Base-by-base conservation (phyloP, 306 rosid species). In the Trifolium repens region DNA sequence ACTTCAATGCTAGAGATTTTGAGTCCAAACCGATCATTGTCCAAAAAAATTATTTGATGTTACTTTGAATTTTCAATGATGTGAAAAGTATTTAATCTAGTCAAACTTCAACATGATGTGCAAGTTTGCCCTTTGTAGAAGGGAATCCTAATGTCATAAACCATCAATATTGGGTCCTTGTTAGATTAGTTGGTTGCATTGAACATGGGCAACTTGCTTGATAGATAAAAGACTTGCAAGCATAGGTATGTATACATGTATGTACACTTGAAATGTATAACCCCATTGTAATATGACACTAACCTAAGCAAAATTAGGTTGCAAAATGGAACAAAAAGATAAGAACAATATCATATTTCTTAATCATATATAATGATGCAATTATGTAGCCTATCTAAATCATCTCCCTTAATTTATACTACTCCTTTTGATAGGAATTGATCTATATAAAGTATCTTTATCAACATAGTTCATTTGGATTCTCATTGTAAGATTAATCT, bases 181-280 rank as follows among this genome's bases (percentile, higher is more conserved):
- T 58, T 58, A n/a, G 64, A 26, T 61, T 15, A 61, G 22, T 61
- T 61, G 67, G 22, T 61, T 61, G 67, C 67, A n/a, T 61, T 61
- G 22, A 61, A 61, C 40, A 15, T 61, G 19, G 67, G 22, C 43
- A 61, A 61, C 42, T 61, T 4, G 67, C 32, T 13, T 30, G 43
- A 61, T 32, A 30, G 22, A 30, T 30, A 3, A 60, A 30, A 30
- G 43, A 30, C 67, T 61, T 32, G 32, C 61, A 54, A 54, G 5
- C 60, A 17, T 54, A 54, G 9, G 19, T 54, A 54, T n/a, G 5
- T 54, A 9, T 22, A 19, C 15, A n/a, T 15, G 15, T 43, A 9
- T 2, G 3, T 30, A 30, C 60, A 8, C 65, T 59, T 59, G 5
- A 27, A 59, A 8, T 17, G n/a, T 11, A 26, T 26, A 32, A 13